A percentile compares a stretch with the other conserved stretches of the same genome.
Conservation (phyloP, 768 basidiomycete genomes). For the Hericium alpestre region DNA sequence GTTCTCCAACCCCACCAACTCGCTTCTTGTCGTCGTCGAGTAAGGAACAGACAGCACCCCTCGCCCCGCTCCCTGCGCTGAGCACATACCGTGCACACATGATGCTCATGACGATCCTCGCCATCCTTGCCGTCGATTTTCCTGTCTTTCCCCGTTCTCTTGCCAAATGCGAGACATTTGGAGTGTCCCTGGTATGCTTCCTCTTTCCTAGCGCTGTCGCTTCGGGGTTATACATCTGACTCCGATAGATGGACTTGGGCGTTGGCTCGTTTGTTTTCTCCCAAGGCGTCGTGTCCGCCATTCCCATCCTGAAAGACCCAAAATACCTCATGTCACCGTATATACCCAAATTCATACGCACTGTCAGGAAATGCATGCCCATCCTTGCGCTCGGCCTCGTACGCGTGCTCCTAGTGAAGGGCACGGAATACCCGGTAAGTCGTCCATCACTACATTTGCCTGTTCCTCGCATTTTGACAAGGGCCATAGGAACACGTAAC, state of each 20-base stretch:
- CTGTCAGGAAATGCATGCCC: slow-evolving; percentile 52
- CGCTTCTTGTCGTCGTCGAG: slow-evolving; percentile 4
- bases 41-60: not conserved
- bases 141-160: slow-evolving; percentile 78
- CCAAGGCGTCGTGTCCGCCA: slow-evolving; percentile 84
- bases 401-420: slow-evolving; percentile 81
- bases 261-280: slow-evolving; percentile 98
- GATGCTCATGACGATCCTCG: slow-evolving; percentile 85
- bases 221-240: not conserved
- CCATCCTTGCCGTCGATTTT: slow-evolving; percentile 95
- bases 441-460: not conserved
- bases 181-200: slow-evolving; percentile 75
- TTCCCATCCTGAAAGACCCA: slow-evolving; percentile 62
- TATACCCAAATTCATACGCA: slow-evolving; percentile 37
- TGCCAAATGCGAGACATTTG: slow-evolving; percentile 91
- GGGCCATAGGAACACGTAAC: slow-evolving; percentile 74
- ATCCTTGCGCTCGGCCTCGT: slow-evolving; percentile 65
- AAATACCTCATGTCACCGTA: slow-evolving; percentile 38
- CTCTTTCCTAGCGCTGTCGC: not conserved
- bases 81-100: slow-evolving; percentile 88
- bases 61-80: slow-evolving; percentile 56
- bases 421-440: slow-evolving; percentile 84
- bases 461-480: not conserved
- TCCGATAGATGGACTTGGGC: slow-evolving; percentile 85
- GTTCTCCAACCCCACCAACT: slow-evolving; percentile 5